Evolutionary conservation across 352 stramenopile genomes (phyloP), one percentile per base, ranked within the genome.

Genomic region (Phytopythium boreale): DNA sequence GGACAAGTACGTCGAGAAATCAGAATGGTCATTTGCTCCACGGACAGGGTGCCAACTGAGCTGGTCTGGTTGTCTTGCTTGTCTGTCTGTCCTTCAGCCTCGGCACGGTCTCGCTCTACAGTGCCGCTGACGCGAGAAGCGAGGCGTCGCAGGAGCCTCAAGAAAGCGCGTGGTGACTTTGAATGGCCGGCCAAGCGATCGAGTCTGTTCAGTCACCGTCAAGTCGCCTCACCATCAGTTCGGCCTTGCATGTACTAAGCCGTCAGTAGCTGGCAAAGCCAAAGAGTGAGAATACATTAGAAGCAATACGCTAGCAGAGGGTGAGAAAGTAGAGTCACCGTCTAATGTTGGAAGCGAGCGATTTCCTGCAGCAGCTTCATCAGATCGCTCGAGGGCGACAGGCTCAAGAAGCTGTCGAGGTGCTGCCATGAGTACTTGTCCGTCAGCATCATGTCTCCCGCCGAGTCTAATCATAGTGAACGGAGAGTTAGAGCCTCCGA

Each of bases 361-460:
- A 90, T 84, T 22, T 92, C 84, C 71, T 92, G 84, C 3, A 90
- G 67, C 22, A 92, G 65, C 14, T 75, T 69, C 3, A 73, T 74
- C 26, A 90, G 63, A 44, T 75, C 77, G 57, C 60, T 90, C 26
- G 74, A 67, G 22, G 82, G 69, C 39, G 75, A 63, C 19, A 73
- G 52, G 19, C 62, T 84, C 55, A 76, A 74, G 70, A 90, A 90
- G 62, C 72, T 90, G 46, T 93, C 84, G 36, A 82, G 81, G 63
- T 93, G 84, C 58, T 83, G 89, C 84, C 82, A 93, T n/a, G 84
- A 93, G 63, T 93, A 93, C 7, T 76, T 76, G 43, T 93, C 84
- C 1, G 81, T 88, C 62, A 82, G 74, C 14, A 66, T 74, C 20
- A 87, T 59, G 57, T 89, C 79, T 59, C 65, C 68, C 4, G 64